These are phyloP conservation scores for Eucalyptus camaldulensis DNA, from an alignment of 345 rosid species.

Conservation along the genomic window DNA sequence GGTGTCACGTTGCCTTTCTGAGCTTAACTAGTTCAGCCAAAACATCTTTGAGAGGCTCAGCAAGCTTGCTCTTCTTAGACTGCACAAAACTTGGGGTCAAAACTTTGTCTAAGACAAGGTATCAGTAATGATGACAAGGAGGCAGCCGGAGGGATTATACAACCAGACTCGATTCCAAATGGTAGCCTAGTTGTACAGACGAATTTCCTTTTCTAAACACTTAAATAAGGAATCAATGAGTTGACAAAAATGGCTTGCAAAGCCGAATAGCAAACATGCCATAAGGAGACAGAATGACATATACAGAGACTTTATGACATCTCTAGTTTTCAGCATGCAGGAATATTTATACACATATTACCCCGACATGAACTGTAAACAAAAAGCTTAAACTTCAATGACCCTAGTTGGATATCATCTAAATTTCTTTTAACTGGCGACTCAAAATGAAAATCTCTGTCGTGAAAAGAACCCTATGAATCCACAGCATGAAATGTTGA, in stretches of 20 bases:
- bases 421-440: background rate
- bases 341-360: background rate
- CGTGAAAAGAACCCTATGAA: background rate
- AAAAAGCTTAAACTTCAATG: background rate
- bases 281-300: background rate
- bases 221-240: background rate
- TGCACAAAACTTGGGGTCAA: slow-evolving; percentile 4
- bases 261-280: background rate
- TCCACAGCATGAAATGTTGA: background rate
- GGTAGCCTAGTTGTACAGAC: background rate
- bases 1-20: slow-evolving; percentile 2
- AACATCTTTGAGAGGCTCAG: slow-evolving; percentile 23
- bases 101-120: background rate
- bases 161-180: background rate
- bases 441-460: background rate
- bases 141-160: background rate
- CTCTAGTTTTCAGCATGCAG: background rate
- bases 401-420: background rate
- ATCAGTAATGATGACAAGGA: background rate
- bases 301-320: background rate
- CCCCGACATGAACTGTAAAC: background rate
- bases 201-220: background rate
- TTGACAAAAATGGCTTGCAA: background rate
- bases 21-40: slow-evolving; percentile 21
- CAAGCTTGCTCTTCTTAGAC: slow-evolving; percentile 21